phyloP scores from a whole-genome alignment of 768 basidiomycete genomes.

The Podaxis rugospora region DNA sequence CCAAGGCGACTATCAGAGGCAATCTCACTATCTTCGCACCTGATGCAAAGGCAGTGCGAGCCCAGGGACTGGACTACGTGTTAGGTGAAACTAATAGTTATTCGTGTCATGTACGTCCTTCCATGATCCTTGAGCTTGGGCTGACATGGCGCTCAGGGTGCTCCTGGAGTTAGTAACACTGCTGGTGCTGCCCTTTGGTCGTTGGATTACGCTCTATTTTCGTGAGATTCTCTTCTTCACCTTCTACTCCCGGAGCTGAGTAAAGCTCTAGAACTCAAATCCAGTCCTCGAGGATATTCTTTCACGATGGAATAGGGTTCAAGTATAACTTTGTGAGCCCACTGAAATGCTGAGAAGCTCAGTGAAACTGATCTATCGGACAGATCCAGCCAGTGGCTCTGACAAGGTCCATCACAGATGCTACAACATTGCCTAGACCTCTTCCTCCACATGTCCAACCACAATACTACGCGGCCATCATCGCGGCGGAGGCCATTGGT shows the following conservation, averaged over 20 bases:
- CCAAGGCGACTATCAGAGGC: constrained; percentile 49
- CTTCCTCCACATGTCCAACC: constrained; percentile 60
- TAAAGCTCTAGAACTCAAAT: constrained; percentile 33
- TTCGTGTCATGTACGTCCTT: constrained; percentile 33
- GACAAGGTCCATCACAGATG: constrained; percentile 54
- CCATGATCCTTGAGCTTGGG: not conserved
- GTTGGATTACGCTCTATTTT: constrained; percentile 60
- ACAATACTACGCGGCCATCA: constrained; percentile 60
- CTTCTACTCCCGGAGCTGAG: not conserved
- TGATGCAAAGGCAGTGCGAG: constrained; percentile 49
- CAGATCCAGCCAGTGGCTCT: constrained; percentile 64
- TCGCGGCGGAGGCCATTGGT: constrained; percentile 56
- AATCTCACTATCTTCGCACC: constrained; percentile 49
- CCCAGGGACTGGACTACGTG: constrained; percentile 47
- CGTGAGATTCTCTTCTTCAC: constrained; percentile 24
- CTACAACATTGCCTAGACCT: constrained; percentile 42
- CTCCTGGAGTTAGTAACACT: constrained; percentile 58
- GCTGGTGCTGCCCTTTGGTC: constrained; percentile 71
- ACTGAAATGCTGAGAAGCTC: not conserved
- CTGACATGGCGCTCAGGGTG: constrained; percentile 24
- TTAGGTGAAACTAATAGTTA: constrained; percentile 62
- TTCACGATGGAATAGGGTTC: constrained; percentile 67
- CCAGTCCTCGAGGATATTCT: constrained; percentile 51
- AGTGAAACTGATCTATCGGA: not conserved
- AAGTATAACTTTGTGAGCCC: constrained; percentile 59